A percentile compares a stretch with the other conserved stretches of the same genome.
phyloP scores from a whole-genome alignment of 2,329 filamentous ascomycete genomes.

The Fusarium humuli region DNA sequence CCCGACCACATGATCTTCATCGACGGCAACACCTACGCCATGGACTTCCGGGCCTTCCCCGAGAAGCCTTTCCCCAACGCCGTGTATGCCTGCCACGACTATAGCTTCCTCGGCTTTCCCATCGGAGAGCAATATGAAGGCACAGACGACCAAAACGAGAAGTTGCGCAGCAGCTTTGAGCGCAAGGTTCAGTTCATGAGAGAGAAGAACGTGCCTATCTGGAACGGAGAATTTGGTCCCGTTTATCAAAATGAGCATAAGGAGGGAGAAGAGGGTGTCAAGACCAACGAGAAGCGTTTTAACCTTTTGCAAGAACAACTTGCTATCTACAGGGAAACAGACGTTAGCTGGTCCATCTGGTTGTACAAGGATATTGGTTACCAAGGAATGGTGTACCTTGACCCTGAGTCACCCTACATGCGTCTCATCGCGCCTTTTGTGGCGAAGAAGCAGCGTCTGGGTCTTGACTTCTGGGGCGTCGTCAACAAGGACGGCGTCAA shows the following conservation, averaged over 20 bases:
- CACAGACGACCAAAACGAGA: conserved; percentile 56
- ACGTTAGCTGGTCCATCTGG: conserved; percentile 69
- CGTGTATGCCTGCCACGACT: conserved; percentile 67
- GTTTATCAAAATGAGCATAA: conserved; percentile 56
- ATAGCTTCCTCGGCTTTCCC: conserved; percentile 63
- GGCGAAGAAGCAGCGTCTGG: conserved; percentile 65
- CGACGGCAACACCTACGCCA: conserved; percentile 66
- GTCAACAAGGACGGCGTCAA: conserved; percentile 47
- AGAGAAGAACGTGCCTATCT: conserved; percentile 55
- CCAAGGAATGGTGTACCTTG: conserved; percentile 66
- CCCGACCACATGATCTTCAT: conserved; percentile 63
- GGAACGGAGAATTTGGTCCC: conserved; percentile 65
- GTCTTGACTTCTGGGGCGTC: conserved; percentile 67
- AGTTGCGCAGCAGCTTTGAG: conserved; percentile 54
- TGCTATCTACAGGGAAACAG: conserved; percentile 49
- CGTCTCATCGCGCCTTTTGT: conserved; percentile 63
- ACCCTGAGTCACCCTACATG: conserved; percentile 61
- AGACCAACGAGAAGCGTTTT: conserved; percentile 56
- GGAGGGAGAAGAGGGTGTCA: conserved; percentile 53
- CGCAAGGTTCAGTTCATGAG: conserved; percentile 60
- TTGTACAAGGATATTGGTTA: conserved; percentile 68
- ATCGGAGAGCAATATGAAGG: conserved; percentile 54
- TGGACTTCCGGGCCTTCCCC: conserved; percentile 61
- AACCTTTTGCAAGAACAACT: conserved; percentile 57
- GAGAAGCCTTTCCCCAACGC: conserved; percentile 58